Percentiles rank a stretch among this genome's conserved stretches.
Conservation (phyloP, 1,284 basidiomycete genomes). For the Vanrija pseudolonga region DNA sequence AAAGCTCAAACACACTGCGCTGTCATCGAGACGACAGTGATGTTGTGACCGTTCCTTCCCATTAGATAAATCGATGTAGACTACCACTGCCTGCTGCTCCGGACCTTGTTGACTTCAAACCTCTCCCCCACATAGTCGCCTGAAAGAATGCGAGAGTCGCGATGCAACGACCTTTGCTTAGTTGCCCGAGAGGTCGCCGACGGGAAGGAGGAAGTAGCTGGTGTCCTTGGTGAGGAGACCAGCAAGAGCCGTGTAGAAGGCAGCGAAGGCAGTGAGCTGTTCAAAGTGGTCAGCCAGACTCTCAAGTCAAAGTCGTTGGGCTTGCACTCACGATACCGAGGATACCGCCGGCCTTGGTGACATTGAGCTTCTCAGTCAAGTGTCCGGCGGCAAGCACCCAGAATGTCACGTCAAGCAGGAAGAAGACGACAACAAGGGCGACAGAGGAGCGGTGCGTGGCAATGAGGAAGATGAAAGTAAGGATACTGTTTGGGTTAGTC, state of each 20-base stretch:
- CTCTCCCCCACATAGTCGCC: too few species aligned
- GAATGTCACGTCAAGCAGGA: constrained; percentile 62
- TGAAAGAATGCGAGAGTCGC: too few species aligned
- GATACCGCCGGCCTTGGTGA: constrained; percentile 64
- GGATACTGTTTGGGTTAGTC: constrained; percentile 8
- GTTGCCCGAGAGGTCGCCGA: constrained; percentile 42
- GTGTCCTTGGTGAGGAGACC: constrained; percentile 52
- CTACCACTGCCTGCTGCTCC: too few species aligned
- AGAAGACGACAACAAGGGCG: constrained; percentile 55
- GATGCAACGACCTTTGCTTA: too few species aligned
- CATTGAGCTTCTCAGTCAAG: constrained; percentile 30
- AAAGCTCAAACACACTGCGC: too few species aligned
- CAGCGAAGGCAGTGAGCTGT: constrained; percentile 38
- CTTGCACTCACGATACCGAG: constrained; percentile 55
- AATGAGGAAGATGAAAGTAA: constrained; percentile 66
- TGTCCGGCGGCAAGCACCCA: constrained; percentile 47
- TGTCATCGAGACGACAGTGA: too few species aligned
- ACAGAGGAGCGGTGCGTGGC: constrained; percentile 18
- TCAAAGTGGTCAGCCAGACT: background rate
- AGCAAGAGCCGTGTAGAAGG: constrained; percentile 52
- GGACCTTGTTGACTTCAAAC: too few species aligned
- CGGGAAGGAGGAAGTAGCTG: constrained; percentile 52
- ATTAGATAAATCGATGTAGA: too few species aligned
- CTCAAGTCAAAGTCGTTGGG: background rate
- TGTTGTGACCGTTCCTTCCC: too few species aligned